A percentile compares a stretch with the other conserved stretches of the same genome.
Evolutionary conservation across 108 stramenopile species (phyloP).

Genomic region (Hondaea fermentalgiana): DNA sequence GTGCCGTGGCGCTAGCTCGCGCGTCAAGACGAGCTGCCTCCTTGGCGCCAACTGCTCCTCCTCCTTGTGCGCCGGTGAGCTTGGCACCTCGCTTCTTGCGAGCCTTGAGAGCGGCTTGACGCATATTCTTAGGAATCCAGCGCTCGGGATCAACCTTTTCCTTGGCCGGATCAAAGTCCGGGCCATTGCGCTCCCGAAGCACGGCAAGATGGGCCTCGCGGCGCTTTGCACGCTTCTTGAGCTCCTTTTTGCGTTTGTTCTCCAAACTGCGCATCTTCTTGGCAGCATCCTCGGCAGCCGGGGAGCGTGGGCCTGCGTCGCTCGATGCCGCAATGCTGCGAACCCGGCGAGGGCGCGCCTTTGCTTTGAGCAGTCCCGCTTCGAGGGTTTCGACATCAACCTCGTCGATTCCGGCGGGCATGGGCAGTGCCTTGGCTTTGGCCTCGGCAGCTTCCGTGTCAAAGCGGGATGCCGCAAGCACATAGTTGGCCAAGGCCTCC

Average conservation of each 20-base stretch:
- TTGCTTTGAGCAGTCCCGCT: background rate
- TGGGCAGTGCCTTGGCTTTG: background rate
- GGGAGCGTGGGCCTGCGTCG: background rate
- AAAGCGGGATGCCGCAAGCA: background rate
- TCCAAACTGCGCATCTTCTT: background rate
- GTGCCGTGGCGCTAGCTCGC: background rate
- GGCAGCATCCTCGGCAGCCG: background rate
- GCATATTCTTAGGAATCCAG: conserved; percentile 3
- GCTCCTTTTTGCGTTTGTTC: background rate
- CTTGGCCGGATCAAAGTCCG: conserved; percentile 9
- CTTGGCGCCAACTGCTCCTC: background rate
- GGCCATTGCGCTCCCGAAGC: background rate
- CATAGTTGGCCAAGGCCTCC: background rate
- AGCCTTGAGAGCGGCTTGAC: background rate
- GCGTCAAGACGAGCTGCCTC: background rate
- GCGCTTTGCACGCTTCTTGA: conserved; percentile 1
- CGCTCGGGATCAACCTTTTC: background rate
- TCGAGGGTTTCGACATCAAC: background rate
- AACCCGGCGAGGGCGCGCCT: background rate
- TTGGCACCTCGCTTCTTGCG: background rate
- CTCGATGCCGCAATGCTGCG: background rate
- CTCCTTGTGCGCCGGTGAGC: conserved; percentile 9
- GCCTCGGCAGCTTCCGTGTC: background rate
- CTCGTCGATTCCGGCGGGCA: background rate
- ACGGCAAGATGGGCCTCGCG: background rate